Evolutionary conservation across 208 protist genomes (phyloP), one percentile per base, ranked within the genome.

Genomic region (Trypanosoma melophagium): DNA sequence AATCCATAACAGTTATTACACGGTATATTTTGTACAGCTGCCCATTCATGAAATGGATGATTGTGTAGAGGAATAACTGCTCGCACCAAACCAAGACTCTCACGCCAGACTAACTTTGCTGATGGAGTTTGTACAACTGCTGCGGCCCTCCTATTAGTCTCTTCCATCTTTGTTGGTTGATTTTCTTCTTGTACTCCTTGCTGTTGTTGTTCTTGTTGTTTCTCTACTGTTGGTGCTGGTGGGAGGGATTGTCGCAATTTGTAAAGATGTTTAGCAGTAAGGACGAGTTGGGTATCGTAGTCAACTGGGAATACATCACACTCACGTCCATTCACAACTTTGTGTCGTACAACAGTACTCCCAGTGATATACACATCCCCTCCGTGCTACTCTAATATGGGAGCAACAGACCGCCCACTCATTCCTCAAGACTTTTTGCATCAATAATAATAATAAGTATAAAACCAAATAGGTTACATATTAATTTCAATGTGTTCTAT

Each of bases 341-440:
- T 60, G 45, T 70, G 54, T 42, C 55, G 56, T 17, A 70, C 56
- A 70, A 70, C 65, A n/a, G 65, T 70, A 44, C 65, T 70, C 21
- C 65, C 55, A 45, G 55, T 70, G 19, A 70, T 60, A 55, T 70
- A 70, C 31, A 70, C 65, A 31, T 70, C 65, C 10, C 28, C 28
- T 35, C 56, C 56, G 47, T 70, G 42, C 21, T 45, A 1, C 56
- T 70, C 65, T 31, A 70, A 44, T 16, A 70, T 70, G 16, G 44
- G 65, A 19, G 35, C 56, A 47, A 70, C 21, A 45, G 19, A 22
- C n/a, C 65, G 42, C 38, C 65, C 65, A 49, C 56, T 63, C 65
- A 70, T 70, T 12, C 4, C 17, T 17, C 22, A 51, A 13, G 28
- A 35, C 1, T 35, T 35, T n/a, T n/a, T n/a, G n/a, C n/a, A n/a